Percentiles rank a stretch among this genome's conserved stretches.
phyloP scores from a whole-genome alignment of 164 flowering plant genomes.

The Tetracentron sinense region DNA sequence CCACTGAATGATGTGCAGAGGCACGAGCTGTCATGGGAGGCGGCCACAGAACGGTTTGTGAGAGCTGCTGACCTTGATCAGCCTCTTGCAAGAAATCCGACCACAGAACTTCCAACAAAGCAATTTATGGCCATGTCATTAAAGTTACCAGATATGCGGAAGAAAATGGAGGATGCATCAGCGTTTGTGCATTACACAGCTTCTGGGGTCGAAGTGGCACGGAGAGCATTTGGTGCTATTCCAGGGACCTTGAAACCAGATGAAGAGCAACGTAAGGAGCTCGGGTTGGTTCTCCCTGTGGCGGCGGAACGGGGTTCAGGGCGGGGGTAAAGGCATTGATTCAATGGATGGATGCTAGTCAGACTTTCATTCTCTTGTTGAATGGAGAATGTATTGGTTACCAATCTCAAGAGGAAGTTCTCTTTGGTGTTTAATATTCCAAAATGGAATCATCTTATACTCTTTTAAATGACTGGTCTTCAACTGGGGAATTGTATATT shows the following conservation, averaged over 20 bases:
- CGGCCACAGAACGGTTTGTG: constrained; percentile 80
- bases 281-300: constrained; percentile 48
- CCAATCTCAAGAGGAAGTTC: not conserved
- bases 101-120: constrained; percentile 20
- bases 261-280: constrained; percentile 67
- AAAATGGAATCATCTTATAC: too few species aligned
- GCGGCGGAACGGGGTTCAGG: constrained; percentile 10
- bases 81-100: constrained; percentile 12
- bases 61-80: constrained; percentile 48
- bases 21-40: constrained; percentile 88
- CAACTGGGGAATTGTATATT: not conserved
- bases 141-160: constrained; percentile 21
- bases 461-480: not conserved
- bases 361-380: not conserved
- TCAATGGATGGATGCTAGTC: not conserved
- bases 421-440: not conserved
- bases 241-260: constrained; percentile 71
- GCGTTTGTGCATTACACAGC: constrained; percentile 59
- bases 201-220: constrained; percentile 55
- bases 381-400: not conserved
- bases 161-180: constrained; percentile 65
- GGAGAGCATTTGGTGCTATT: constrained; percentile 67
- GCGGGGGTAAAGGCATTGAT: not conserved
- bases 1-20: constrained; percentile 51
- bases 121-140: constrained; percentile 53